Percentiles rank a stretch among this genome's conserved stretches.
phyloP scores from a whole-genome alignment of 192 early-diverging fungal genomes.

The Linnemannia exigua region DNA sequence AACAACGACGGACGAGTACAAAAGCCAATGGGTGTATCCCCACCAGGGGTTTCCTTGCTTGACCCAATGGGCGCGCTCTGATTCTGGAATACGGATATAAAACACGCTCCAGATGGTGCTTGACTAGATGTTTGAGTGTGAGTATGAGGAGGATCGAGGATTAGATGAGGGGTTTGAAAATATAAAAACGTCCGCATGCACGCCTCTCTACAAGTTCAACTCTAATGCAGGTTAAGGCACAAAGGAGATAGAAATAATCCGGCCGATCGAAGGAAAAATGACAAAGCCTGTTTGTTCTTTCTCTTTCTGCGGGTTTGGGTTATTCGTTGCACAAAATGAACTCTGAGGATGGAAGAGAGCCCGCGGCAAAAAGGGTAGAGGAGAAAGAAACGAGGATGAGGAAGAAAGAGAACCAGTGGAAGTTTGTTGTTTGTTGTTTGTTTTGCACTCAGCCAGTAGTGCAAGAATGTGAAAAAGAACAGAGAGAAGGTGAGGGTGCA shows the following conservation, averaged over 20 bases:
- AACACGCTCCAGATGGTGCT: slow-evolving; percentile 24
- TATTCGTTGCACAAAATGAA: not conserved
- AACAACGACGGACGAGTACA: slow-evolving; percentile 44
- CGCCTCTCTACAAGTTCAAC: not conserved
- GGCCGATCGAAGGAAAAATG: not conserved
- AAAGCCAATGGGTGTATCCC: slow-evolving; percentile 48
- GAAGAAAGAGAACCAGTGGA: not conserved
- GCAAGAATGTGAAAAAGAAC: not conserved
- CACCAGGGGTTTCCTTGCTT: slow-evolving; percentile 31
- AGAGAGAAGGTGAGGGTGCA: not conserved
- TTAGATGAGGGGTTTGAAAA: not conserved
- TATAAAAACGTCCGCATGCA: too few species aligned
- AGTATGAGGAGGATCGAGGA: not conserved
- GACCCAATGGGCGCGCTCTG: slow-evolving; percentile 32
- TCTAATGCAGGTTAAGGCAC: not conserved
- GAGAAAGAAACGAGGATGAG: not conserved
- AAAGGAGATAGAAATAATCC: not conserved
- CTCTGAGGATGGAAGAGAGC: not conserved
- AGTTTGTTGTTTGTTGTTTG: not conserved
- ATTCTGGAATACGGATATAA: slow-evolving; percentile 28
- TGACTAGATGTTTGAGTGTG: slow-evolving; percentile 9
- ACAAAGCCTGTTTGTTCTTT: not conserved
- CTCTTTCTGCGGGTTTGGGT: not conserved
- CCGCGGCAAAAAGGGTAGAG: not conserved
- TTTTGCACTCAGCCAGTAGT: not conserved